Evolutionary conservation across 352 stramenopile species (phyloP).

Genomic region (Phytophthora cryptogea): DNA sequence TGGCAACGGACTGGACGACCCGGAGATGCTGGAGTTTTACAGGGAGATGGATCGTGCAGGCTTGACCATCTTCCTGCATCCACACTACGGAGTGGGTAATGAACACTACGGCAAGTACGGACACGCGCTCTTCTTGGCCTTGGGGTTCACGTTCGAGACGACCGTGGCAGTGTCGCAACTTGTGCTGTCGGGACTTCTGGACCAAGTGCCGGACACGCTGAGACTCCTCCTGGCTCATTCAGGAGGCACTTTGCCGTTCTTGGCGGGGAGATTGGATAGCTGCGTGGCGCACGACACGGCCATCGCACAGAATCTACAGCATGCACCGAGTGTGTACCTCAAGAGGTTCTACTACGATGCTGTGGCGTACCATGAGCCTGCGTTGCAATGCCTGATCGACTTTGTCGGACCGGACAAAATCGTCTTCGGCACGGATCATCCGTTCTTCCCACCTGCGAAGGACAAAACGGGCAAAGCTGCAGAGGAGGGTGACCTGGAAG

Average conservation of each 20-base stretch:
- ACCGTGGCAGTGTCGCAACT: slow-evolving; percentile 62
- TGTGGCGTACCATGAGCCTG: slow-evolving; percentile 58
- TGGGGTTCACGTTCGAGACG: slow-evolving; percentile 76
- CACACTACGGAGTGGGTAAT: slow-evolving; percentile 70
- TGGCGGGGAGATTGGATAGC: slow-evolving; percentile 60
- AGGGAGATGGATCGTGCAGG: slow-evolving; percentile 40
- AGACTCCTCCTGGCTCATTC: slow-evolving; percentile 62
- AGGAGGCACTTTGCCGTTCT: slow-evolving; percentile 65
- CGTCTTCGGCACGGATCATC: slow-evolving; percentile 71
- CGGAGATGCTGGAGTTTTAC: slow-evolving; percentile 61
- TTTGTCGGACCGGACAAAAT: slow-evolving; percentile 55
- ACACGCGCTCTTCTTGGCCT: slow-evolving; percentile 59
- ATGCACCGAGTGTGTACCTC: slow-evolving; percentile 55
- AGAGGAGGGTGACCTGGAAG: slow-evolving; percentile 5
- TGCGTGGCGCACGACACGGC: slow-evolving; percentile 62
- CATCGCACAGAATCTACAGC: slow-evolving; percentile 40
- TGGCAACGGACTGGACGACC: slow-evolving; percentile 61
- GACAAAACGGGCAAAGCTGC: slow-evolving; percentile 3
- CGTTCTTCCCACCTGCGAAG: slow-evolving; percentile 57
- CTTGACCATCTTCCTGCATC: slow-evolving; percentile 65
- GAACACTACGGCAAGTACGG: slow-evolving; percentile 62
- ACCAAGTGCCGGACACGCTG: slow-evolving; percentile 46
- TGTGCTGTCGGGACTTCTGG: slow-evolving; percentile 59
- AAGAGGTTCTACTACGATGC: slow-evolving; percentile 70
- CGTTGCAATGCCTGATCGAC: slow-evolving; percentile 58